Conservation (phyloP, 225 moss, liverwort and hornwort genomes). For the Physcomitrium patens region DNA sequence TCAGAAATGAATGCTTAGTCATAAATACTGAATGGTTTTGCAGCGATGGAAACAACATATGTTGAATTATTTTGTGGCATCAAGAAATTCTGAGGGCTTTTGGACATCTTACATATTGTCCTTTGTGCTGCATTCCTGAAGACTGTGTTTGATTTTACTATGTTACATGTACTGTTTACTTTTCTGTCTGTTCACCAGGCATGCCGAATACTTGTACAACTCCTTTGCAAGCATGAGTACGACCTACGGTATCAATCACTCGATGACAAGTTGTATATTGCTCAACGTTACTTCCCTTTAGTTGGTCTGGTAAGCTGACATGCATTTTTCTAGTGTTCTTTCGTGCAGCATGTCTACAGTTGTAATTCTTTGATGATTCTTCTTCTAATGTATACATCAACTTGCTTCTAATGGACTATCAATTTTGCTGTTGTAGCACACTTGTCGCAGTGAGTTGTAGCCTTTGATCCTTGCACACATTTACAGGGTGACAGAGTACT, state of each 20-base stretch:
- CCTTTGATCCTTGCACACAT: no score
- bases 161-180: neutral
- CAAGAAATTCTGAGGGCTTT: neutral
- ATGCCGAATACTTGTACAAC: no score
- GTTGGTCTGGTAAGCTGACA: neutral
- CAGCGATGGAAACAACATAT: neutral
- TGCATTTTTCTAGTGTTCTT: neutral
- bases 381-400: neutral
- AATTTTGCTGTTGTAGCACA: slow-evolving; percentile 17
- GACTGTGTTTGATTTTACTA: neutral
- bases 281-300: no score
- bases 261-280: no score
- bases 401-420: slow-evolving; percentile 6
- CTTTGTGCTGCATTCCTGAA: no score
- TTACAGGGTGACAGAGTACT: no score
- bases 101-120: neutral
- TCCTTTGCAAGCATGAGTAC: no score
- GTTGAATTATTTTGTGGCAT: neutral
- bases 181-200: neutral
- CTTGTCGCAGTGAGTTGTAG: neutral
- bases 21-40: neutral
- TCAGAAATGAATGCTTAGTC: neutral
- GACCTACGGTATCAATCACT: no score
- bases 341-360: neutral
- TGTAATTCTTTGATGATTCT: neutral